Evolutionary conservation across 345 rosid genomes (phyloP), one percentile per base, ranked within the genome.

Genomic region (Camelina sativa): DNA sequence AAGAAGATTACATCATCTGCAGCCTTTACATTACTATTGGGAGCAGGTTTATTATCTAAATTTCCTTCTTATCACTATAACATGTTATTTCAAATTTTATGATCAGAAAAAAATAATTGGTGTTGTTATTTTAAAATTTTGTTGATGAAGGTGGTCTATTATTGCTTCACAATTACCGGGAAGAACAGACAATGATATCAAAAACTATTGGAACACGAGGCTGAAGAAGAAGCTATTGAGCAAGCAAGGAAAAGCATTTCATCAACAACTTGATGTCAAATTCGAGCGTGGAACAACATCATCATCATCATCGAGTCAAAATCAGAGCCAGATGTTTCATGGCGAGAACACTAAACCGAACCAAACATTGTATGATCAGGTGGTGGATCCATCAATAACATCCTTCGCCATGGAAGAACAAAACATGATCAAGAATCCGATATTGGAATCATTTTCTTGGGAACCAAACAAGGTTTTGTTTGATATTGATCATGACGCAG

Each of bases 1-100:
- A 89, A 74, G 94, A 89, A 80, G 91, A 87, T 67, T 74, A 78
- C 77, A 69, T 85, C 58, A 89, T 89, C 16, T 85, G 85, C 70
- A 82, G 78, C 67, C 90, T 89, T 64, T 83, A 85, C 64, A 81
- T 78, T 47, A 83, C 82, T 64, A 83, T 89, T 64, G 80, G 80
- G 41, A 65, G 76, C 80, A 77, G 80, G 80, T 77, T 63, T 38
- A 20, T 8, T 16, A 44, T 32, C 5, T 64, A 19, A 11, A 17
- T 61, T 11, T 37, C 30, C 30, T 28, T 28, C 56, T 20, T 22
- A 19, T 44, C 11, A 12, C 15, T 61, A 48, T 12, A 32, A 10
- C 0, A 32, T 40, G 9, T 28, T 65, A 10, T 44, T 5, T 40
- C 13, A 40, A 12, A 12, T 41, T 41, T 12, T 41, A 11, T 11